Percentiles rank a stretch among this genome's conserved stretches.
Conservation (phyloP, 2,329 filamentous ascomycete genomes). For the Penicillium sp. region DNA sequence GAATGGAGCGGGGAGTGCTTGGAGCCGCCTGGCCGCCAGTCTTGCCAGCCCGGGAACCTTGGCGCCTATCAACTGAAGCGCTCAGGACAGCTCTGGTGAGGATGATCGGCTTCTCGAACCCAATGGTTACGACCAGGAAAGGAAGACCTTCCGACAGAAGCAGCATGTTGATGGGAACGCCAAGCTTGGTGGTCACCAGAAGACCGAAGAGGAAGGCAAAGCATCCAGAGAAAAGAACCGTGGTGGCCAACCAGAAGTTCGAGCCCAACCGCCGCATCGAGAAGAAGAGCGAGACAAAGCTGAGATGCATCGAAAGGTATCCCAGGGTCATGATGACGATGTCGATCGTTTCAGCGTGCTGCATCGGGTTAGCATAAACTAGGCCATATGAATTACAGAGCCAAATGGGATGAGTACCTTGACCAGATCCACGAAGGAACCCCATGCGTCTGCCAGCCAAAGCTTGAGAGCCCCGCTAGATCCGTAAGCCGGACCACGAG, state of each 20-base stretch:
- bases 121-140: slow-evolving; percentile 95
- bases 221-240: slow-evolving; percentile 79
- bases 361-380: no score
- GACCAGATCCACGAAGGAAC: slow-evolving; percentile 67
- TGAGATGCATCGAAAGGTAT: slow-evolving; percentile 95
- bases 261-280: slow-evolving; percentile 95
- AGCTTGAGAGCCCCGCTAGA: slow-evolving; percentile 55
- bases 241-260: slow-evolving; percentile 91
- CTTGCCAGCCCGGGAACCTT: slow-evolving; percentile 21
- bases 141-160: slow-evolving; percentile 89
- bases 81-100: slow-evolving; percentile 88
- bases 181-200: slow-evolving; percentile 81
- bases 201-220: slow-evolving; percentile 97
- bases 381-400: no score
- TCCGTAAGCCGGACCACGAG: slow-evolving; percentile 52
- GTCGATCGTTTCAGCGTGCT: slow-evolving; percentile 92
- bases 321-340: slow-evolving; percentile 96
- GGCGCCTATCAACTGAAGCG: slow-evolving; percentile 68
- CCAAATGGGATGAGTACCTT: no score
- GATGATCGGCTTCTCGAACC: slow-evolving; percentile 96
- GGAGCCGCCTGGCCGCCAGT: no score
- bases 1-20: slow-evolving; percentile 62
- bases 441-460: slow-evolving; percentile 73
- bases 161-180: slow-evolving; percentile 86
- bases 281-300: slow-evolving; percentile 91